A percentile compares a stretch with the other conserved stretches of the same genome.
phyloP scores from a whole-genome alignment of 192 early-diverging fungal genomes.

The Backusella liffmaniae region DNA sequence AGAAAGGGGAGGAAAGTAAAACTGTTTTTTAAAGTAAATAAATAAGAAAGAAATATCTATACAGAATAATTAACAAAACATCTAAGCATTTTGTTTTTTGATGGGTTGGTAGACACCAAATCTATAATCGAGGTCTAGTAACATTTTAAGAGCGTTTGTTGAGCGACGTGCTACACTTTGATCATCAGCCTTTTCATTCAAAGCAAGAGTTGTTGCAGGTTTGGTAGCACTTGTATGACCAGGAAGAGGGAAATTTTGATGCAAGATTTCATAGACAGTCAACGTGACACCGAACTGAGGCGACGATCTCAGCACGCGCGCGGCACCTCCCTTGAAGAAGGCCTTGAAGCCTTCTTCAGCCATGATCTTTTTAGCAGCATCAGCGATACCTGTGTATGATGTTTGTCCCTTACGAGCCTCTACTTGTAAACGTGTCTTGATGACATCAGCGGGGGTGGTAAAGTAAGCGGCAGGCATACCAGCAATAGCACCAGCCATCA shows the following conservation, averaged over 20 bases:
- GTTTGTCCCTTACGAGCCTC: constrained; percentile 88
- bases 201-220: constrained; percentile 9
- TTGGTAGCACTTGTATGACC: constrained; percentile 28
- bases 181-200: neutral
- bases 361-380: constrained; percentile 86
- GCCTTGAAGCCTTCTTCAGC: constrained; percentile 90
- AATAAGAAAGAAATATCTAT: neutral
- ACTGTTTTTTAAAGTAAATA: neutral
- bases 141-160: constrained; percentile 56
- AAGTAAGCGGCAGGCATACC: constrained; percentile 98
- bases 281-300: constrained; percentile 98
- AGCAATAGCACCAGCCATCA: constrained; percentile 88
- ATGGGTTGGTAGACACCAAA: constrained; percentile 34
- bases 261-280: constrained; percentile 88
- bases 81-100: constrained; percentile 1
- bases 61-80: neutral
- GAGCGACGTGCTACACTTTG: constrained; percentile 37
- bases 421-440: constrained; percentile 97
- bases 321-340: constrained; percentile 96
- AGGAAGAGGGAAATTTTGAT: constrained; percentile 60
- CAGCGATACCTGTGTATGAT: constrained; percentile 63
- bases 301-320: constrained; percentile 89
- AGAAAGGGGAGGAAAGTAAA: neutral
- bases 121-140: constrained; percentile 48
- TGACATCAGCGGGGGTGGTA: constrained; percentile 96